Percentiles rank a stretch among this genome's conserved stretches.
These are phyloP conservation scores for Lipomyces yamadae DNA, from an alignment of 805 yeast species.

Conservation along the genomic window DNA sequence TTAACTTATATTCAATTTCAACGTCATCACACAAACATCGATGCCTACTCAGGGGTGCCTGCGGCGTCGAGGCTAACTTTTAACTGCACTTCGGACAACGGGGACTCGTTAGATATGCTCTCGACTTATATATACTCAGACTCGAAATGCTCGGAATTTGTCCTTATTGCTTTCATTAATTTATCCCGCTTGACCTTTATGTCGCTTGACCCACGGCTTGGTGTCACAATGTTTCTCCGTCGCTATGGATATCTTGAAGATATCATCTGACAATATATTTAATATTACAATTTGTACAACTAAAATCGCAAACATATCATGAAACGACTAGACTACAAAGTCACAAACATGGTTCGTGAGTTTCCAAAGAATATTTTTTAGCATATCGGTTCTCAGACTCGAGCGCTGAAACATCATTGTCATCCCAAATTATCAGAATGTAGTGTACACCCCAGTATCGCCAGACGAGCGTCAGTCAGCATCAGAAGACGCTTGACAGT, in stretches of 20 bases:
- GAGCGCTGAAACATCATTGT: not conserved
- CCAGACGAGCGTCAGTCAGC: conserved; percentile 2
- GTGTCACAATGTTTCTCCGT: too few relatives aligned
- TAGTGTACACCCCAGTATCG: not conserved
- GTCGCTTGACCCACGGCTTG: too few relatives aligned
- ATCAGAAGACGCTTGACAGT: not conserved
- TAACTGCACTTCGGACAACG: not conserved
- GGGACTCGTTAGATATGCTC: not conserved
- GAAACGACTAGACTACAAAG: not conserved
- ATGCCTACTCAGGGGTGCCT: not conserved
- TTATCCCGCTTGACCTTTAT: too few relatives aligned
- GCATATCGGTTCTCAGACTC: not conserved
- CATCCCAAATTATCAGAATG: not conserved
- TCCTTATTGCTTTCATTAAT: too few relatives aligned
- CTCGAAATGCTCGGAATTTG: too few relatives aligned
- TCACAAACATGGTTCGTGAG: conserved; percentile 13
- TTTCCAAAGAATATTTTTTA: not conserved
- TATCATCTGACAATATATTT: too few relatives aligned
- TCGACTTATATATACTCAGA: too few relatives aligned
- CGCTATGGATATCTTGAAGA: too few relatives aligned
- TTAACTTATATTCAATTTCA: not conserved
- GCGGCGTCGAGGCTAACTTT: not conserved
- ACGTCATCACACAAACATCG: not conserved
- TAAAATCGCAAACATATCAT: not conserved
- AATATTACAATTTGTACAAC: too few relatives aligned